A percentile compares a stretch with the other conserved stretches of the same genome.
phyloP scores from a whole-genome alignment of 176 grass and related monocot genomes.

The Hordeum vulgare region MorexV3_pseudomolecules_assembly NC_058524.1:627933352-627933851 shows the following conservation, averaged over 20 bases:
- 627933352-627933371: neutral
- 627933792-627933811: constrained; percentile 13
- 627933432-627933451: neutral
- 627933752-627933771: neutral
- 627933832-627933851: constrained; percentile 92
- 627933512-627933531: neutral
- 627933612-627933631: constrained; percentile 71
- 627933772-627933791: neutral
- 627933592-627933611: constrained; percentile 88
- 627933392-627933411: neutral
- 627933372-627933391: neutral
- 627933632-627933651: constrained; percentile 85
- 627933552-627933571: constrained; percentile 25
- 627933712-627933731: constrained; percentile 9
- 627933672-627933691: constrained; percentile 60
- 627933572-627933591: constrained; percentile 96
- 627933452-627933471: neutral
- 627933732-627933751: neutral
- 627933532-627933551: neutral
- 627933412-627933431: neutral
- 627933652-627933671: constrained; percentile 66
- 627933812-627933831: neutral
- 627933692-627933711: neutral
- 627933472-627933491: neutral
- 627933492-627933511: neutral